Evolutionary conservation across 257 asterid species (phyloP), one percentile per base, ranked within the genome.

Genomic region (Petunia axillaris): DNA sequence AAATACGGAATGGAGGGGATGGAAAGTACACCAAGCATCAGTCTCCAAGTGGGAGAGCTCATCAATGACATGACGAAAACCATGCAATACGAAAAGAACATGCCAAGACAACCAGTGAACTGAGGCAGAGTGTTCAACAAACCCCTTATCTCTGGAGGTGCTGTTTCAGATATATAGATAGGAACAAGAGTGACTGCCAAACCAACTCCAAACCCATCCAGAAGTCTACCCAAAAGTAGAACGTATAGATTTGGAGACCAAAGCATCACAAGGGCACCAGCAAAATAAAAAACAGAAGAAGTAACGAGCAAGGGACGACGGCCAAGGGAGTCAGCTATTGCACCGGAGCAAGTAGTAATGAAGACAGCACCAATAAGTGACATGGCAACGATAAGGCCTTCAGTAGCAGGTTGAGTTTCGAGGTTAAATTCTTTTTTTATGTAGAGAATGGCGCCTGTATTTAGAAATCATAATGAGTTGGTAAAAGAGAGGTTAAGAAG

Each of bases 71-170:
- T 87, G 50, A 85, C 85, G 76, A 92, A 89, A 39, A 87, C 91
- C 88, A 92, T 85, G 83, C 90, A 76, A 59, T 90, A 90, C 1
- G 92, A 87, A 8, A 82, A 9, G 64, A 92, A 92, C 87, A 89
- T 84, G 37, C 95, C 97, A 8, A 80, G 36, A 13, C 91, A 84
- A 79, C 86, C 89, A 14, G 85, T 79, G 73, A 92, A 89, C 88
- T 92, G 97, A 15, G 95, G 97, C 73, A 89, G 67, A n/a, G 97
- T 90, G 81, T 88, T 90, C 48, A 92, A 54, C 10, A 85, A 78
- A 40, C 97, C 97, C 82, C 94, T 85, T n/a, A 88, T 86, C 37
- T 92, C 95, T 0, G 97, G 88, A 1, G 97, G 95, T 4, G 95
- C 85, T 7, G 88, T 92, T 86, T 92, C 95, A 6, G 95, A 89